Conservation (phyloP, 805 yeast species). For the Lipomyces japonicus region DNA sequence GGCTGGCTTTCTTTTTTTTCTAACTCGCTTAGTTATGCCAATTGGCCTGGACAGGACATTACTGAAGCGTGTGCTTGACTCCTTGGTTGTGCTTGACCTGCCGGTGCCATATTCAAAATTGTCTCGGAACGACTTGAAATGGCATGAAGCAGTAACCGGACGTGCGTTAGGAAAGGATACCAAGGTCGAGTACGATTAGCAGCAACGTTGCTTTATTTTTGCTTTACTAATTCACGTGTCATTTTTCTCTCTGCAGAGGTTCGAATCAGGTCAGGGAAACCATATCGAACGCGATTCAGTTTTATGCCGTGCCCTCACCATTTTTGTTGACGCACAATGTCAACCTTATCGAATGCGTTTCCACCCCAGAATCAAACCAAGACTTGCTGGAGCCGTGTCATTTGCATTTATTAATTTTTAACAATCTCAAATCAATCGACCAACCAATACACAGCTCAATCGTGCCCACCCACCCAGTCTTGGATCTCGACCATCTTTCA, state of each 20-base stretch:
- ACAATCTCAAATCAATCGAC: slow-evolving; percentile 9
- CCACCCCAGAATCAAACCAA: slow-evolving; percentile 6
- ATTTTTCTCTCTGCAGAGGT: slow-evolving; percentile 1
- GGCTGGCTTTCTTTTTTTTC: neutral
- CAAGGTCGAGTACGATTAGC: slow-evolving; percentile 7
- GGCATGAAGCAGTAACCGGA: slow-evolving; percentile 6
- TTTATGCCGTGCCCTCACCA: slow-evolving; percentile 17
- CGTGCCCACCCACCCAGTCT: slow-evolving; percentile 19
- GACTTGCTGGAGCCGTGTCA: slow-evolving; percentile 26
- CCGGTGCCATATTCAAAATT: slow-evolving; percentile 12
- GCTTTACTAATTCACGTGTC: neutral
- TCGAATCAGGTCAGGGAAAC: slow-evolving; percentile 4
- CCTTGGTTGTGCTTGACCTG: slow-evolving; percentile 14
- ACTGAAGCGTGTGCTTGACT: slow-evolving; percentile 16
- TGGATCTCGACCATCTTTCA: slow-evolving; percentile 6
- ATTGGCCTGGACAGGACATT: slow-evolving; percentile 10
- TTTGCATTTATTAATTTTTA: slow-evolving; percentile 12
- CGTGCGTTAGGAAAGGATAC: slow-evolving; percentile 21
- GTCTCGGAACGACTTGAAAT: slow-evolving; percentile 11
- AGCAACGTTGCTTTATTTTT: neutral
- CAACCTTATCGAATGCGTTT: slow-evolving; percentile 13
- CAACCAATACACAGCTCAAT: slow-evolving; percentile 9
- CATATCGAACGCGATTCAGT: slow-evolving; percentile 18
- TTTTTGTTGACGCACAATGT: slow-evolving; percentile 15
- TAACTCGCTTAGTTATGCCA: slow-evolving; percentile 10